Base-by-base conservation (phyloP, 2,329 filamentous ascomycete genomes). In the Calonectria montana region DNA sequence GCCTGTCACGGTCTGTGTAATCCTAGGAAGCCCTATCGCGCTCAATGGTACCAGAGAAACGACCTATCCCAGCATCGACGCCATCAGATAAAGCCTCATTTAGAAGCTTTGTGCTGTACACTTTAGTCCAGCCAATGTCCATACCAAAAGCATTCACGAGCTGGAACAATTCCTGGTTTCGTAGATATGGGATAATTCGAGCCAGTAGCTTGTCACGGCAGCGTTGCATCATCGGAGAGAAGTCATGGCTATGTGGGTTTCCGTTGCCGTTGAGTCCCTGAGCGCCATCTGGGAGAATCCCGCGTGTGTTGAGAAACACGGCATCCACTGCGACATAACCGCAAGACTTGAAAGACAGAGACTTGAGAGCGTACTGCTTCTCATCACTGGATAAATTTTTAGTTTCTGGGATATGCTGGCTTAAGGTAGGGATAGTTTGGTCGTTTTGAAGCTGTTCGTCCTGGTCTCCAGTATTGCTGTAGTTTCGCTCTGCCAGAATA, bases 331-430 rank as follows among this genome's bases (percentile, higher is more conserved):
- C 80, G 39, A 87, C 88, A 76, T 93, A 93, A 63, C 91, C 91
- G 77, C 91, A 93, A 0, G 90, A 92, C 37, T 87, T 87, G 81
- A 93, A 88, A 1, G 86, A 84, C 35, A 92, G 81, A 16, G 77
- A 80, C 29, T 80, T 79, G 25, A 87, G 76, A 18, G 75, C 76
- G 41, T 82, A 82, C 4, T 66, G 70, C n/a, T 63, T 69, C 73
- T 82, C 77, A 35, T 84, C 81, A 5, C 31, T 48, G 7, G 66
- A n/a, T 18, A 82, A 76, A n/a, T 53, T 31, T 27, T 67, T 62
- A 12, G 75, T 66, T 18, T 68, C 47, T 12, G 80, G 80, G 13
- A 83, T 70, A 76, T 79, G 65, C 13, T 71, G 69, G 2, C 48
- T 69, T 59, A 78, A 29, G 2, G 55, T 29, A 35, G 70, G 55